These are phyloP conservation scores for Phytophthora sojae DNA, from an alignment of 352 stramenopile species.

Conservation along the genomic window DNA sequence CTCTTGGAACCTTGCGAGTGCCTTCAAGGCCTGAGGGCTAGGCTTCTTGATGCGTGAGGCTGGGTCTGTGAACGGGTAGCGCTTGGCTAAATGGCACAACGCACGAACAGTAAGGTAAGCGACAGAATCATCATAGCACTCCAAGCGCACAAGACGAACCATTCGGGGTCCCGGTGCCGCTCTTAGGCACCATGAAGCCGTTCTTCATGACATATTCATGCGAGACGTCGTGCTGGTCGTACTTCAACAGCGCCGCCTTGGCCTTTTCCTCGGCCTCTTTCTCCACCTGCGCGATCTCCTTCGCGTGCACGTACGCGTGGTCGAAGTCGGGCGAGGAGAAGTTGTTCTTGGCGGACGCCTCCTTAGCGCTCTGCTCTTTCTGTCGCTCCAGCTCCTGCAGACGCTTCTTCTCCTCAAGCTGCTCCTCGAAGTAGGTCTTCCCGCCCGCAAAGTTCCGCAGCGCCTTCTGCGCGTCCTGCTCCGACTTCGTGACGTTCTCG, in stretches of 20 bases:
- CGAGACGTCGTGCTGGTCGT: conserved; percentile 59
- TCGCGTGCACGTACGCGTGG: conserved; percentile 60
- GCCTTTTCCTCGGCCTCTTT: conserved; percentile 67
- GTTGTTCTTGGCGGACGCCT: conserved; percentile 54
- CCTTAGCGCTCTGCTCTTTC: conserved; percentile 47
- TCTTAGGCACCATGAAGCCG: conserved; percentile 58
- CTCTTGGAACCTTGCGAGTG: conserved; percentile 63
- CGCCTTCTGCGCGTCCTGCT: conserved; percentile 49
- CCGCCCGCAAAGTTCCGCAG: conserved; percentile 47
- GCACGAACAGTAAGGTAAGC: not conserved
- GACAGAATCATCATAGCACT: not conserved
- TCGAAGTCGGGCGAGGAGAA: conserved; percentile 62
- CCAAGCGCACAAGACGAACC: conserved; percentile 13
- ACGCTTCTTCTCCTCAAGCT: conserved; percentile 67
- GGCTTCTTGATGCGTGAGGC: conserved; percentile 48
- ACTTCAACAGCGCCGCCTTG: conserved; percentile 60
- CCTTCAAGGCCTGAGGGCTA: conserved; percentile 53
- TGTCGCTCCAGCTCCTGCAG: conserved; percentile 57
- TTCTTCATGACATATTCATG: conserved; percentile 76
- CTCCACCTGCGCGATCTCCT: conserved; percentile 56
- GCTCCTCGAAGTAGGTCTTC: conserved; percentile 70
- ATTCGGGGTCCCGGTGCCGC: conserved; percentile 17
- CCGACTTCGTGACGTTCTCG: conserved; percentile 46
- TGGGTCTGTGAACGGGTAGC: conserved; percentile 74
- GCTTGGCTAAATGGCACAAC: conserved; percentile 38